phyloP scores from a whole-genome alignment of 2,329 filamentous ascomycete genomes.

The Aspergillus pseudotamarii region DNA sequence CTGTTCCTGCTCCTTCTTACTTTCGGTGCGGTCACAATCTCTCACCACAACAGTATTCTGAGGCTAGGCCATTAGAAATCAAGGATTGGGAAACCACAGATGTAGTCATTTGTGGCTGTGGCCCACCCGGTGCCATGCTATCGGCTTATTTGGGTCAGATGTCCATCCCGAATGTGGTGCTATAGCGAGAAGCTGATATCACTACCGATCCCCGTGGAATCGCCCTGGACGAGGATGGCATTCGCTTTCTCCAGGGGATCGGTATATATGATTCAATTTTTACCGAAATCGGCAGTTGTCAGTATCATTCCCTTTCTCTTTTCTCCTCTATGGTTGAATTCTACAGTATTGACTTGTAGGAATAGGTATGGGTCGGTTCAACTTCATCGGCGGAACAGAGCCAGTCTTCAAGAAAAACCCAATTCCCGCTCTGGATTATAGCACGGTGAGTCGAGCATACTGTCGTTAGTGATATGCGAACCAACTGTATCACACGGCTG shows the following conservation, averaged over 20 bases:
- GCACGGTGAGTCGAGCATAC: constrained; percentile 14
- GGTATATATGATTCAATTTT: constrained; percentile 32
- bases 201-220: constrained; percentile 38
- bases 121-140: constrained; percentile 36
- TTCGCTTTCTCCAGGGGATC: constrained; percentile 32
- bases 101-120: constrained; percentile 39
- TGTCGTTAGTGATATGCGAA: background rate
- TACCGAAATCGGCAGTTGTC: constrained; percentile 31
- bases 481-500: constrained; percentile 22
- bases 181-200: constrained; percentile 34
- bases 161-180: constrained; percentile 27
- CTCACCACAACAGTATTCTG: too few species aligned
- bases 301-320: background rate
- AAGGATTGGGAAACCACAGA: constrained; percentile 24
- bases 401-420: constrained; percentile 22
- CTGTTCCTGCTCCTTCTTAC: background rate
- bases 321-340: background rate
- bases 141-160: constrained; percentile 30
- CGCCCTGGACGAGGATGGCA: constrained; percentile 38
- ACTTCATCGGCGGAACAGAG: constrained; percentile 29
- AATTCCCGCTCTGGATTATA: constrained; percentile 23
- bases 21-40: background rate
- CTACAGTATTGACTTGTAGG: background rate
- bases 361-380: constrained; percentile 25
- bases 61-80: background rate